Conservation (phyloP, 2,329 filamentous ascomycete genomes). For the Dothideomycetes sp. region DNA sequence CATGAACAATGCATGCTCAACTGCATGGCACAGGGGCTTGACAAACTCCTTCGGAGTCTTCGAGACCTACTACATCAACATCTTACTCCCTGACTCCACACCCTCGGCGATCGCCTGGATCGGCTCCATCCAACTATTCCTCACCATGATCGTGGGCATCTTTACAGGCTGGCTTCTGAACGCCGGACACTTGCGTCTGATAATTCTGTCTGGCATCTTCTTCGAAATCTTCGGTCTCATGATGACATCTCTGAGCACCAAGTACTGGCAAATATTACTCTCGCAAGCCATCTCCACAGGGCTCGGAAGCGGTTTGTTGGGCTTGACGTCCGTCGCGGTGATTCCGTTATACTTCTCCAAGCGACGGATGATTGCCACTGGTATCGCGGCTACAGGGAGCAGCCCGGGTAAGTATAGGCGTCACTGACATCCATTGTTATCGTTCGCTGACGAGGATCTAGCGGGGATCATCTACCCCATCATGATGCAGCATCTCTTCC, state of each 20-base stretch:
- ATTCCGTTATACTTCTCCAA: conserved; percentile 36
- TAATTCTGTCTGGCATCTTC: conserved; percentile 8
- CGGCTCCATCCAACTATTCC: conserved; percentile 17
- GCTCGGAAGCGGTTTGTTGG: conserved; percentile 28
- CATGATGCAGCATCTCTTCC: conserved; percentile 36
- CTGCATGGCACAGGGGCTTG: no score
- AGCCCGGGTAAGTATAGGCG: no score
- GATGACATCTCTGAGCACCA: conserved; percentile 31
- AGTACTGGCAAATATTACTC: conserved; percentile 44
- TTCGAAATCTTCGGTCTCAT: conserved; percentile 27
- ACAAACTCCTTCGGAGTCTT: conserved; percentile 9
- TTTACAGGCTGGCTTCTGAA: conserved; percentile 6
- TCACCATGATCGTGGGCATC: conserved; percentile 12
- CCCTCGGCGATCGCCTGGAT: conserved; percentile 20
- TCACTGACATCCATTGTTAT: no score
- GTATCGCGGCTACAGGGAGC: conserved; percentile 35
- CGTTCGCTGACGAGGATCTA: no score
- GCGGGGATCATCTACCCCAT: conserved; percentile 42
- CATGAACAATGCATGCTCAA: no score
- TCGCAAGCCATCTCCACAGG: conserved; percentile 38
- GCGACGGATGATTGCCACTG: conserved; percentile 35
- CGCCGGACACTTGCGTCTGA: conserved; percentile 2
- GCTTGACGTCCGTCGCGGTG: conserved; percentile 35
- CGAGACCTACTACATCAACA: conserved; percentile 11
- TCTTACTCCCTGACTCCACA: conserved; percentile 4